Percentiles rank a stretch among this genome's conserved stretches.
phyloP scores from a whole-genome alignment of 129 eudicot species.

The Flaveria linearis region DNA sequence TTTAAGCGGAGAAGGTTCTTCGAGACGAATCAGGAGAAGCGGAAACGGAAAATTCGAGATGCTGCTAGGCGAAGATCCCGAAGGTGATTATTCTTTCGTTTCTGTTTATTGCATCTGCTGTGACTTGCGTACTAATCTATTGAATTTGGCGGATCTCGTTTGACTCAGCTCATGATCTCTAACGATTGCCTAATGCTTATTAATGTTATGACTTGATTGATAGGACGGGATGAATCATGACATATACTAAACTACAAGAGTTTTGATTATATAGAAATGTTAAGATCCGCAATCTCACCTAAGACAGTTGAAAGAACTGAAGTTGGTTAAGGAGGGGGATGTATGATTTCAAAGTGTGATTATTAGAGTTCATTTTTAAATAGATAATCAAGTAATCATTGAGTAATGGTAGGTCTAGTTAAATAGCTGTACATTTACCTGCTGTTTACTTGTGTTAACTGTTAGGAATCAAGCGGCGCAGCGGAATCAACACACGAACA shows the following conservation, averaged over 20 bases:
- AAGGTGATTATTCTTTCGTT: slow-evolving; percentile 38
- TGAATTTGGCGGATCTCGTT: too few species aligned
- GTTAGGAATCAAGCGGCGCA: too few species aligned
- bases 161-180: too few species aligned
- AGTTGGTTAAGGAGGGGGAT: not conserved
- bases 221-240: not conserved
- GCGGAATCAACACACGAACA: too few species aligned
- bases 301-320: not conserved
- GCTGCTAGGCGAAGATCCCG: slow-evolving; percentile 59
- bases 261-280: slow-evolving; percentile 3
- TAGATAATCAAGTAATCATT: not conserved
- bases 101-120: not conserved
- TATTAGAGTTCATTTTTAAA: not conserved
- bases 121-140: too few species aligned
- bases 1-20: slow-evolving; percentile 50
- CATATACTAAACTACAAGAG: not conserved
- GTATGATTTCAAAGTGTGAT: not conserved
- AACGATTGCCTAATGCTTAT: too few species aligned
- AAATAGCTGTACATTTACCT: not conserved
- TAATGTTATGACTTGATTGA: not conserved
- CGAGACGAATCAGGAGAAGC: slow-evolving; percentile 59
- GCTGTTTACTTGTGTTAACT: too few species aligned
- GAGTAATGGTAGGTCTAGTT: not conserved
- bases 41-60: slow-evolving; percentile 60
- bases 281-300: not conserved